A percentile compares a stretch with the other conserved stretches of the same genome.
phyloP scores from a whole-genome alignment of 202 grass and related monocot species.

The Panicum virgatum region DNA sequence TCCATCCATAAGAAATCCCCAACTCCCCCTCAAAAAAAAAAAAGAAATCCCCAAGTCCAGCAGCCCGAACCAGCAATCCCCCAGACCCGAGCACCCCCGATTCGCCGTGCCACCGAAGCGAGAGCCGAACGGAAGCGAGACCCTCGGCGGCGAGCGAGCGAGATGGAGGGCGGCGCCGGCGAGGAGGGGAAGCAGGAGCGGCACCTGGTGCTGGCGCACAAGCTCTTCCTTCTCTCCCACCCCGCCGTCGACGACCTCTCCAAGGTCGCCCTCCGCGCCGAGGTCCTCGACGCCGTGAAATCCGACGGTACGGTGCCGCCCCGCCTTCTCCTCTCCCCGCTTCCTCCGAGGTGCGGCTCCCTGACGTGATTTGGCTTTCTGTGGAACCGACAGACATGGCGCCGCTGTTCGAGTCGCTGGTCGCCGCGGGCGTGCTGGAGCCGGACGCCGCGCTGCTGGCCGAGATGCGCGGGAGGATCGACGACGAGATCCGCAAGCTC shows the following conservation, averaged over 20 bases:
- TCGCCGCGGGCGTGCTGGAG: conserved; percentile 53
- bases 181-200: conserved; percentile 77
- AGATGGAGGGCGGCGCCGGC: conserved; percentile 40
- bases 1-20: not conserved
- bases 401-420: conserved; percentile 61
- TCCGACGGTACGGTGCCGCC: conserved; percentile 55
- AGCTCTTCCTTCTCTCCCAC: conserved; percentile 83
- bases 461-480: conserved; percentile 59
- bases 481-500: conserved; percentile 71
- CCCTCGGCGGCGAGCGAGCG: conserved; percentile 9
- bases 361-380: not conserved
- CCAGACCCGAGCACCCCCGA: not conserved
- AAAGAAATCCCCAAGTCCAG: not conserved
- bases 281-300: conserved; percentile 66
- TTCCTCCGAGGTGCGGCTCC: not conserved
- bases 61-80: not conserved
- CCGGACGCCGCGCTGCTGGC: conserved; percentile 52
- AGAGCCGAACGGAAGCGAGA: conserved; percentile 1
- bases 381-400: conserved; percentile 51
- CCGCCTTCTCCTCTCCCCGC: not conserved
- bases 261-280: conserved; percentile 82
- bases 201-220: conserved; percentile 75
- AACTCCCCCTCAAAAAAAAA: too few species aligned
- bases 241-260: conserved; percentile 81
- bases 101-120: conserved; percentile 24